Base-by-base conservation (phyloP, 129 eudicot species). In the Erigeron canadensis region DNA sequence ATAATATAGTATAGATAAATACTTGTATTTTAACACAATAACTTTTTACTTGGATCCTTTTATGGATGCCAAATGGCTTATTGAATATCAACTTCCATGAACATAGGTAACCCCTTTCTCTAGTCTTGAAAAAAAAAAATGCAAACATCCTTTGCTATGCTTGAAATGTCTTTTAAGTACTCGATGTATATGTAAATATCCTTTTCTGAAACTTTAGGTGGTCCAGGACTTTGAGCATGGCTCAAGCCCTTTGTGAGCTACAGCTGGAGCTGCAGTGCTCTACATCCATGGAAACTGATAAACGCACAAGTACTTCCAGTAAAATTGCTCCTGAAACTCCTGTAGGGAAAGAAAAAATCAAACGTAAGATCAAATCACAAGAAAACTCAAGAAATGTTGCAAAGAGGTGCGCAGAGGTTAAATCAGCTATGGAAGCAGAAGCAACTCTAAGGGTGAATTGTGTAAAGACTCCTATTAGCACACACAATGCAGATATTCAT, bases 141-240 rank as follows among this genome's bases (percentile, higher is more conserved):
- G 34, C 3, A 28, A 28, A 28, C 34, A 28, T 28, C 1, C 1
- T 28, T 28, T 28, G 34, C 34, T 28, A 28, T 28, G 34, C 34
- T 28, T 28, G 34, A 28, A 28, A 28, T 3, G 3, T 28, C 34
- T 28, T 0, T 28, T 28, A 28, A 28, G n/a, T n/a, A n/a, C n/a
- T n/a, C n/a, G n/a, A n/a, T n/a, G n/a, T n/a, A n/a, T n/a, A n/a
- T n/a, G n/a, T n/a, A n/a, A 16, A 47, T 23, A 46, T 22, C 12
- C 39, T 69, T 43, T 43, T 47, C 76, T 28, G 34, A 28, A 28
- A 40, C 70, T 68, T 13, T 77, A 92, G 98, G 84, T 92, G 98
- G 98, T 69, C 96, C 7, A 83, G 98, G 81, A 92, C 96, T 50
- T 79, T 92, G 79, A 86, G 89, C 86, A 89, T 89, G 98, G 91